Conservation (phyloP, 2,329 filamentous ascomycete genomes). For the Talaromyces atroroseus region DNA sequence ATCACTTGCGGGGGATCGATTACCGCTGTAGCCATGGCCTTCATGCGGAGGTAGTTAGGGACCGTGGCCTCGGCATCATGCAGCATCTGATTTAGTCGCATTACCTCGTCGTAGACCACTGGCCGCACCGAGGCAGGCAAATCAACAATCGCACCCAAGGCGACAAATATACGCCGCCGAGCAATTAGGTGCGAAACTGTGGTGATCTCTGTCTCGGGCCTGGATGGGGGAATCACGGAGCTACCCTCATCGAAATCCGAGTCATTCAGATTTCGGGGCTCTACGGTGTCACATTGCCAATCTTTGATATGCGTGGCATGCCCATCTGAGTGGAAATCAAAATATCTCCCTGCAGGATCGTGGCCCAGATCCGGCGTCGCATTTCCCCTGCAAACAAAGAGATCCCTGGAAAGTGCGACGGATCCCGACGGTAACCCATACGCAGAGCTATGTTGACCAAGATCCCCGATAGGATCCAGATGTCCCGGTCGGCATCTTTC, state of each 20-base stretch:
- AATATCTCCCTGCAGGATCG: slow-evolving; percentile 50
- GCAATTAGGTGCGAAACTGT: not conserved
- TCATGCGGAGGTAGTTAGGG: slow-evolving; percentile 16
- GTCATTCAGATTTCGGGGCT: slow-evolving; percentile 55
- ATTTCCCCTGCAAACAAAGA: slow-evolving; percentile 52
- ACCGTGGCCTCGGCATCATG: not conserved
- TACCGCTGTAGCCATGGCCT: slow-evolving; percentile 17
- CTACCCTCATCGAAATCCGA: slow-evolving; percentile 51
- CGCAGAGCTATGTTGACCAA: slow-evolving; percentile 53
- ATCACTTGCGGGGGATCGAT: slow-evolving; percentile 21
- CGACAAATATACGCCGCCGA: not conserved
- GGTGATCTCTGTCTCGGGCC: slow-evolving; percentile 32
- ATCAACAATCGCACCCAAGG: not conserved
- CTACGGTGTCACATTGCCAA: slow-evolving; percentile 52
- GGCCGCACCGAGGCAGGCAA: not conserved
- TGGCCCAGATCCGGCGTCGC: slow-evolving; percentile 34
- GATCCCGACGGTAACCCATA: slow-evolving; percentile 57
- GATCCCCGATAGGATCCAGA: slow-evolving; percentile 48
- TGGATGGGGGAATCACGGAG: slow-evolving; percentile 44
- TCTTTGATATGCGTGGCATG: slow-evolving; percentile 54
- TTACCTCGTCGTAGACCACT: not conserved
- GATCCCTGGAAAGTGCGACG: slow-evolving; percentile 46
- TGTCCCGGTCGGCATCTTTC: slow-evolving; percentile 48
- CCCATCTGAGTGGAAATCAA: slow-evolving; percentile 58
- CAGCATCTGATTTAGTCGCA: not conserved